Evolutionary conservation across 1,284 basidiomycete genomes (phyloP).

Genomic region (Heterobasidion annosum): DNA sequence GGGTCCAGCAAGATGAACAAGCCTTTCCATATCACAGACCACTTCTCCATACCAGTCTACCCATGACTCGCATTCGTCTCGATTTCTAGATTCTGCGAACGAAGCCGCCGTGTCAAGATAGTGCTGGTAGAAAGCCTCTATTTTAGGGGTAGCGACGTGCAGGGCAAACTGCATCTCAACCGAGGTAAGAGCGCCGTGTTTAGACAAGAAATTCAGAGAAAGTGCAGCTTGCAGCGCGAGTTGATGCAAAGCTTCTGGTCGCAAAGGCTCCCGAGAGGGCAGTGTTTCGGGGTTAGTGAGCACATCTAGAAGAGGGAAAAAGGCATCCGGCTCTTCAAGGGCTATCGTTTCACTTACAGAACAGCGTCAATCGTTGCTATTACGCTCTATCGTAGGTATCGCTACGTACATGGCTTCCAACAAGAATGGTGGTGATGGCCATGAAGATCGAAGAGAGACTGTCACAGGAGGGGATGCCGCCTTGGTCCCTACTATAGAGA

Average conservation of each 20-base stretch:
- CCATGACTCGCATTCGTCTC: constrained; percentile 64
- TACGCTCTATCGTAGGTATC: not conserved
- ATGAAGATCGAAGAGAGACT: constrained; percentile 73
- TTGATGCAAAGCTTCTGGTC: constrained; percentile 46
- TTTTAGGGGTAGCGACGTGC: constrained; percentile 60
- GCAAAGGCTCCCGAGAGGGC: constrained; percentile 23
- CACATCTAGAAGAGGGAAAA: constrained; percentile 61
- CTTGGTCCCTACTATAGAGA: not conserved
- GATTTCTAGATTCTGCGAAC: constrained; percentile 7
- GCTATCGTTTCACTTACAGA: constrained; percentile 45
- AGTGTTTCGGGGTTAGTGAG: constrained; percentile 44
- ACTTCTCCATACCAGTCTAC: constrained; percentile 80
- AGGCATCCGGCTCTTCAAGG: constrained; percentile 56
- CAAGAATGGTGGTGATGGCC: constrained; percentile 66
- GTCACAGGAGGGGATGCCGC: constrained; percentile 60
- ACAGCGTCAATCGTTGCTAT: not conserved
- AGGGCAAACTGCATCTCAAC: constrained; percentile 59
- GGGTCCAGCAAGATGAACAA: constrained; percentile 47
- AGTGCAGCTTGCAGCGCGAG: constrained; percentile 42
- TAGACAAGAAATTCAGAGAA: constrained; percentile 35
- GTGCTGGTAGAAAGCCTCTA: constrained; percentile 67
- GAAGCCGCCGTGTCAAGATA: constrained; percentile 30
- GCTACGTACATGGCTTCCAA: constrained; percentile 76
- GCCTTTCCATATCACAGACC: constrained; percentile 62
- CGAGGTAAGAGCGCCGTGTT: constrained; percentile 37